Evolutionary conservation across 2,329 filamentous ascomycete genomes (phyloP).

Genomic region (Microsporum audouinii): DNA sequence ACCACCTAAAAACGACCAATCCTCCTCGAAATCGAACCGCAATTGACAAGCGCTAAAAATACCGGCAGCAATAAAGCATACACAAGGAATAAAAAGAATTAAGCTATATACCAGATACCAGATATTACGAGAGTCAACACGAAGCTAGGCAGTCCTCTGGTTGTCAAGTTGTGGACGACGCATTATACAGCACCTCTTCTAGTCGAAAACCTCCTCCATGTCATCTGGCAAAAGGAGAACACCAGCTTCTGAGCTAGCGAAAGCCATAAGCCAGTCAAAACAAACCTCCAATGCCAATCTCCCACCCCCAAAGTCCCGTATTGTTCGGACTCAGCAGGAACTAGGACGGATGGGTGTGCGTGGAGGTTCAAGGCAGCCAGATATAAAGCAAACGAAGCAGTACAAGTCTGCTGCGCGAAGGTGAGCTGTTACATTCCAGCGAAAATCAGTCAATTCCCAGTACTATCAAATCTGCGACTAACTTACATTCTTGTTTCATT

Average conservation of each 20-base stretch:
- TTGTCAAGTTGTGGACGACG: background rate
- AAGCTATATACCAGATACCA: background rate
- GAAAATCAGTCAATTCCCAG: background rate
- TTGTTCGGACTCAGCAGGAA: background rate
- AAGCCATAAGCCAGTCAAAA: background rate
- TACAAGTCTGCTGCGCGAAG: slow-evolving; percentile 30
- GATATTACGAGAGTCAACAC: background rate
- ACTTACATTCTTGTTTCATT: background rate
- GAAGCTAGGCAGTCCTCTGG: background rate
- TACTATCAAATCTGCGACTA: background rate
- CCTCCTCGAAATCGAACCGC: no score
- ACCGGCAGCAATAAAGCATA: no score
- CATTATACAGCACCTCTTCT: background rate
- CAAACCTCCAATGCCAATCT: background rate
- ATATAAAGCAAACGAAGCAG: slow-evolving; percentile 32
- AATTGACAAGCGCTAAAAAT: no score
- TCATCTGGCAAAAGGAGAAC: background rate
- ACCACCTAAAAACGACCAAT: no score
- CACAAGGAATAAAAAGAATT: background rate
- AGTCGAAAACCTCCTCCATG: background rate
- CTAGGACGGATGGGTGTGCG: background rate
- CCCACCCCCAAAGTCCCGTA: background rate
- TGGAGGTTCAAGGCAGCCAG: slow-evolving; percentile 9
- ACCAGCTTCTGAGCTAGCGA: background rate
- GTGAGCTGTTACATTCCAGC: slow-evolving; percentile 18